A percentile compares a stretch with the other conserved stretches of the same genome.
These are phyloP conservation scores for Bifiguratus adelaidae DNA, from an alignment of 192 early-diverging fungal species.

Conservation along the genomic window DNA sequence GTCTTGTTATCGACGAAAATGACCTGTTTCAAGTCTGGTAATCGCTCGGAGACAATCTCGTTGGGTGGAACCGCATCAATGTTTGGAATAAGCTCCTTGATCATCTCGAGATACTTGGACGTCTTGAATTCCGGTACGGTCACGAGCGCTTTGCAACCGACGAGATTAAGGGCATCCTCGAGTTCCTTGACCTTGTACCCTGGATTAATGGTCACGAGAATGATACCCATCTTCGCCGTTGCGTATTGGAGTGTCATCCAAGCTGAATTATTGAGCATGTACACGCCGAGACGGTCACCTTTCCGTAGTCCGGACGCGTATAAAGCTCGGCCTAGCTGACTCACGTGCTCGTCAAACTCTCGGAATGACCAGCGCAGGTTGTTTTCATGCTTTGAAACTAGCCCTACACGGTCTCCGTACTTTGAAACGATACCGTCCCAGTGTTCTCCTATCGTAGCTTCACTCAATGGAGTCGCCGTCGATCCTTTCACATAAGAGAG, in stretches of 20 bases:
- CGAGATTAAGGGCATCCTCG: conserved; percentile 28
- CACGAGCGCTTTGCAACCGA: conserved; percentile 27
- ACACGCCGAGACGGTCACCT: conserved; percentile 37
- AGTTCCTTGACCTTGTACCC: conserved; percentile 29
- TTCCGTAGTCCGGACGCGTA: conserved; percentile 27
- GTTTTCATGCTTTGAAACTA: too few relatives aligned
- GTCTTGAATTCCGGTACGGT: conserved; percentile 19
- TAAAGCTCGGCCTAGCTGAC: conserved; percentile 28
- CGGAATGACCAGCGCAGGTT: too few relatives aligned
- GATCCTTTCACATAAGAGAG: too few relatives aligned
- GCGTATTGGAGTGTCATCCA: conserved; percentile 38
- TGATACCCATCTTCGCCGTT: conserved; percentile 32
- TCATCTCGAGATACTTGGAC: conserved; percentile 32
- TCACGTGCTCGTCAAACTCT: too few relatives aligned
- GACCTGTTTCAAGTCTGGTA: conserved; percentile 19
- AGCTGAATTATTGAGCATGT: conserved; percentile 35
- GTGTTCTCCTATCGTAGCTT: too few relatives aligned
- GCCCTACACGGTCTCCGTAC: too few relatives aligned
- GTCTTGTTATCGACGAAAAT: conserved; percentile 16
- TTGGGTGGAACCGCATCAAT: conserved; percentile 10
- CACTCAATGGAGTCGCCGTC: too few relatives aligned
- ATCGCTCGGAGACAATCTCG: conserved; percentile 1
- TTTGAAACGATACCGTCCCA: too few relatives aligned
- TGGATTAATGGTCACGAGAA: conserved; percentile 39
- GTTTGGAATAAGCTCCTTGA: conserved; percentile 23